Evolutionary conservation across 345 rosid species (phyloP).

Genomic region (Syzygium oleosum): DNA sequence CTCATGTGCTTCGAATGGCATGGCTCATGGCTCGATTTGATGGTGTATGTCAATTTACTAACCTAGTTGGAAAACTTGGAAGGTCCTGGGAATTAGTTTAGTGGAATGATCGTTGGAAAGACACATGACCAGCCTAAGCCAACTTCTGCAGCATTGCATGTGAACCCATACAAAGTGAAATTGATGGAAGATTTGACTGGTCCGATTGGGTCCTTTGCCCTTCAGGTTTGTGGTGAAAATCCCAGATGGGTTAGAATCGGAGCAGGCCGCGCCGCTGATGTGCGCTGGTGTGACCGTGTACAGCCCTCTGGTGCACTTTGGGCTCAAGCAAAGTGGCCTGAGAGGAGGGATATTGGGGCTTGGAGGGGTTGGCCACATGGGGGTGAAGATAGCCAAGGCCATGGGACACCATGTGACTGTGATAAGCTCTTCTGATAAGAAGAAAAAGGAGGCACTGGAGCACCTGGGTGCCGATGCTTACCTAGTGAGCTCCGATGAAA

Average conservation of each 20-base stretch:
- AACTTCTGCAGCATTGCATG: not conserved
- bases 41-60: not conserved
- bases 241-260: conserved; percentile 78
- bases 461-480: conserved; percentile 88
- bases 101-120: not conserved
- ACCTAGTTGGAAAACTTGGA: not conserved
- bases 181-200: not conserved
- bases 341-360: conserved; percentile 86
- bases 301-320: conserved; percentile 84
- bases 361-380: conserved; percentile 99
- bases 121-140: not conserved
- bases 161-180: not conserved
- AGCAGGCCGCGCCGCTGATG: conserved; percentile 80
- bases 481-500: conserved; percentile 60
- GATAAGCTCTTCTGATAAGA: conserved; percentile 90
- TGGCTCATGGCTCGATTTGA: not conserved
- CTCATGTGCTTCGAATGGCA: not conserved
- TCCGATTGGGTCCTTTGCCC: not conserved
- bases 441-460: conserved; percentile 68
- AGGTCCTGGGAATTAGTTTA: not conserved
- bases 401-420: conserved; percentile 95
- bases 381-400: conserved; percentile 90
- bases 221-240: conserved; percentile 74
- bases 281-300: conserved; percentile 89
- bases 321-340: conserved; percentile 48